phyloP scores from a whole-genome alignment of 768 basidiomycete species.

The Clitopilus passeckerianus region DNA sequence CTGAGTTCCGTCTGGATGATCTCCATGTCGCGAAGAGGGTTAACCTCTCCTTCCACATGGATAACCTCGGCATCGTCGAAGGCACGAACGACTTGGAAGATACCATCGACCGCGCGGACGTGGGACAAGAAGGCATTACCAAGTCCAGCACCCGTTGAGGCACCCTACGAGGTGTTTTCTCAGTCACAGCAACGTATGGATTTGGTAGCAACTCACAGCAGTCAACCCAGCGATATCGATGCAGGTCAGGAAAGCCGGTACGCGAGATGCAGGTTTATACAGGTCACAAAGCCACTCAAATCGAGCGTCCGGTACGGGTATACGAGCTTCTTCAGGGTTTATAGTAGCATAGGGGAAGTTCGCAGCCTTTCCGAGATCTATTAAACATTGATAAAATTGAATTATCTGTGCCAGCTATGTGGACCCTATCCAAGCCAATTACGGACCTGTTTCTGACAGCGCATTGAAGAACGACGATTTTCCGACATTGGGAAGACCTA shows the following conservation, averaged over 20 bases:
- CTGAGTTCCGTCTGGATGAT: slow-evolving; percentile 94
- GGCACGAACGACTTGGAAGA: slow-evolving; percentile 96
- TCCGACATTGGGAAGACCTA: slow-evolving; percentile 93
- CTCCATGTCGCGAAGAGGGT: slow-evolving; percentile 94
- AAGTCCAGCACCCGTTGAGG: slow-evolving; percentile 95
- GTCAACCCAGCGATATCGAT: slow-evolving; percentile 99
- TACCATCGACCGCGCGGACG: slow-evolving; percentile 97
- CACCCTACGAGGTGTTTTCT: slow-evolving; percentile 48
- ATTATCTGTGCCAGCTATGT: slow-evolving; percentile 3
- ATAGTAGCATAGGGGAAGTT: slow-evolving; percentile 97
- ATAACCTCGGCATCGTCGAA: slow-evolving; percentile 99
- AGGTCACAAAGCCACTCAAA: slow-evolving; percentile 91
- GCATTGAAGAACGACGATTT: slow-evolving; percentile 99
- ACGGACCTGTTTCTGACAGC: slow-evolving; percentile 82
- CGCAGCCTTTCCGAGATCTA: slow-evolving; percentile 89
- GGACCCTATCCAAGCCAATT: slow-evolving; percentile 5
- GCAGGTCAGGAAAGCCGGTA: slow-evolving; percentile 94
- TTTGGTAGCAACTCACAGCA: slow-evolving; percentile 48
- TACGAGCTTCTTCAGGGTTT: slow-evolving; percentile 93
- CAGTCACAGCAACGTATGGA: not conserved
- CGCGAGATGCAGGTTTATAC: slow-evolving; percentile 84
- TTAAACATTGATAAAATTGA: not conserved
- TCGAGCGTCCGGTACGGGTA: slow-evolving; percentile 89
- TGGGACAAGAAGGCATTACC: slow-evolving; percentile 98
- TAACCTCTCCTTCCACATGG: slow-evolving; percentile 97